Evolutionary conservation across 2,329 filamentous ascomycete genomes (phyloP).

Genomic region (Bimuria novae-zelandiae): DNA sequence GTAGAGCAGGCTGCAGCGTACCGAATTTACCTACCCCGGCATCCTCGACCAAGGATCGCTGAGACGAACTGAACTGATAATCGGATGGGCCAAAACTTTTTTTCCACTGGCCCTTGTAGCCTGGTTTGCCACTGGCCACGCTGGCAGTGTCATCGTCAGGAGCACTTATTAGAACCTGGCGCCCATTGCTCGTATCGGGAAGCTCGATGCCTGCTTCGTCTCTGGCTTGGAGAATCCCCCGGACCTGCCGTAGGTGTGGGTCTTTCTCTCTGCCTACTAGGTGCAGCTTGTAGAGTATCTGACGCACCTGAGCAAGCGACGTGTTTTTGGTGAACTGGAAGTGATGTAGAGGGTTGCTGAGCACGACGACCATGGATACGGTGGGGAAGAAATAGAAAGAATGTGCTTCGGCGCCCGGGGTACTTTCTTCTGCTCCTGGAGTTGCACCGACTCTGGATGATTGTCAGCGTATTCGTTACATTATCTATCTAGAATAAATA

Average conservation of each 20-base stretch:
- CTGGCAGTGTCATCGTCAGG: constrained; percentile 1
- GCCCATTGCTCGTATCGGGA: constrained; percentile 12
- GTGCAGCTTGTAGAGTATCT: constrained; percentile 12
- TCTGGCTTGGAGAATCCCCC: constrained; percentile 19
- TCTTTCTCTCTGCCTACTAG: constrained; percentile 1
- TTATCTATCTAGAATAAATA: too few relatives aligned
- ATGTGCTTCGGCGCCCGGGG: background rate
- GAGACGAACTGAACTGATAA: too few relatives aligned
- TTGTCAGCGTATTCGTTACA: too few relatives aligned
- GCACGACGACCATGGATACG: constrained; percentile 16
- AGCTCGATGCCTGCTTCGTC: constrained; percentile 14
- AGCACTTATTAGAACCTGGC: constrained; percentile 13
- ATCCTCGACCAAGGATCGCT: too few relatives aligned
- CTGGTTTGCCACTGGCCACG: background rate
- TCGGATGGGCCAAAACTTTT: constrained; percentile 3
- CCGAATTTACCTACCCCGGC: too few relatives aligned
- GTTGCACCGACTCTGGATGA: too few relatives aligned
- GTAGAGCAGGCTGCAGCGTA: too few relatives aligned
- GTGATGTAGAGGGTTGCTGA: constrained; percentile 8
- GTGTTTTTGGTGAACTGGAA: constrained; percentile 19
- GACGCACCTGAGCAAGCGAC: constrained; percentile 17
- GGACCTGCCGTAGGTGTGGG: constrained; percentile 3
- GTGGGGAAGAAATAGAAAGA: constrained; percentile 19
- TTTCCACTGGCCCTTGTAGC: constrained; percentile 10
- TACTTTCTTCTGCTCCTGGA: too few relatives aligned